These are phyloP conservation scores for Ceratocystis smalleyi DNA, from an alignment of 2,329 filamentous ascomycete species.

Conservation along the genomic window DNA sequence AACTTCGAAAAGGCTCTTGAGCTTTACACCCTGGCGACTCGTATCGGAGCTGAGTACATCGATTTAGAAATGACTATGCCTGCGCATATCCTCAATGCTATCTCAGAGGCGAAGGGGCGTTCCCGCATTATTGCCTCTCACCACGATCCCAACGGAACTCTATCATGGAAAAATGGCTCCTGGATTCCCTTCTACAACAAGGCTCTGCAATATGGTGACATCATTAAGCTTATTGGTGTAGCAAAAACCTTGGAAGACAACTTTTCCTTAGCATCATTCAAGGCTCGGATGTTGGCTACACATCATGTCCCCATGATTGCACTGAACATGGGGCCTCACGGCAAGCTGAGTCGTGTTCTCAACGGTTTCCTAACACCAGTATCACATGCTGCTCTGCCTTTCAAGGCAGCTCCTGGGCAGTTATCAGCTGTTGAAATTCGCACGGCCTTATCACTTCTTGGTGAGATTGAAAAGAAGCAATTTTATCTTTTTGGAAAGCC, in stretches of 20 bases:
- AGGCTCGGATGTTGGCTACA: constrained; percentile 52
- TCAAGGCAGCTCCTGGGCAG: constrained; percentile 87
- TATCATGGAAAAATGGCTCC: constrained; percentile 84
- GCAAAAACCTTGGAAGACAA: constrained; percentile 71
- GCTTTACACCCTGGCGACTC: constrained; percentile 64
- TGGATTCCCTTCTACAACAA: constrained; percentile 86
- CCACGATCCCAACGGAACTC: constrained; percentile 62
- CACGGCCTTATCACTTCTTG: constrained; percentile 59
- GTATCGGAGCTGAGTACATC: constrained; percentile 79
- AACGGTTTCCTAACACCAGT: constrained; percentile 93
- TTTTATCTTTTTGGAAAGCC: constrained; percentile 86
- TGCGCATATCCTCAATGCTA: constrained; percentile 52
- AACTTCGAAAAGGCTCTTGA: constrained; percentile 53
- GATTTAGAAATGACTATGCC: constrained; percentile 85
- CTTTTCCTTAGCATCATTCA: constrained; percentile 69
- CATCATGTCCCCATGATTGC: constrained; percentile 78
- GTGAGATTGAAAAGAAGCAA: constrained; percentile 56
- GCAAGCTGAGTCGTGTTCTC: constrained; percentile 77
- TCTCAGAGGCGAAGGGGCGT: constrained; percentile 50
- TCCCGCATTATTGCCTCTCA: constrained; percentile 89
- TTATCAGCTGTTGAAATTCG: constrained; percentile 82
- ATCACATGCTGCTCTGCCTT: constrained; percentile 73
- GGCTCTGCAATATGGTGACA: constrained; percentile 74
- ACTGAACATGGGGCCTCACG: constrained; percentile 82
- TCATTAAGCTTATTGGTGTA: constrained; percentile 85